Evolutionary conservation across 2,329 filamentous ascomycete genomes (phyloP), one percentile per base, ranked within the genome.

Genomic region (Colletotrichum neosansevieriae): DNA sequence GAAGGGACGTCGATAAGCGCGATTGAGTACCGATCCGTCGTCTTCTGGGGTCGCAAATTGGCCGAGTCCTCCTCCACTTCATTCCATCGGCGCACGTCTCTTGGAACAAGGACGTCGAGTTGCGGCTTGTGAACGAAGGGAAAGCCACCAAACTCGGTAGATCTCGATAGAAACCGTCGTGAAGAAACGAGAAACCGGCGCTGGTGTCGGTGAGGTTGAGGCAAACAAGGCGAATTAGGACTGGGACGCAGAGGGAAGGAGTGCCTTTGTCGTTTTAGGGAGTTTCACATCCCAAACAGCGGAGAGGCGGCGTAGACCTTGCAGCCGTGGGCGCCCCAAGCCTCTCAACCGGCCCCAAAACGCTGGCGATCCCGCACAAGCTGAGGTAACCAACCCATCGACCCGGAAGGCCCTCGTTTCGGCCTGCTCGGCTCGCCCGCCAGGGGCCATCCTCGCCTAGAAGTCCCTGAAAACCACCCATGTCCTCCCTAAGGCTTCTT

Each of bases 261-360:
- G 53, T 36, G 62, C 54, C 54, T 69, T 45, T 60, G 66, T 56
- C 49, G 66, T 66, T 66, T 69, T 66, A 44, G 49, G 59, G 54
- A 61, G 69, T 70, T 70, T 69, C 69, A 69, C 19, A 69, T 70
- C 57, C 69, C 60, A 69, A 59, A 70, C 69, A 69, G 60, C 56
- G 61, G 65, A 69, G 60, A 56, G 47, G 47, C 66, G 45, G 47
- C 50, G 47, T 60, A 21, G 53, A 44, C 58, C 63, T 67, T 32
- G 29, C 63, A 42, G 12, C 44, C 36, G 12, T 29, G 49, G 24
- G 13, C 54, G 40, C 34, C 44, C 24, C 49, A 54, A 32, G 61
- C 21, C 61, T 58, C 40, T 65, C 40, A 68, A 59, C 40, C 36
- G 40, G 34, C 24, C 24, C 24, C 45, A 45, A 59, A n/a, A 32